These are phyloP conservation scores for Boletellus emodensis DNA, from an alignment of 768 basidiomycete genomes.

Conservation along the genomic window DNA sequence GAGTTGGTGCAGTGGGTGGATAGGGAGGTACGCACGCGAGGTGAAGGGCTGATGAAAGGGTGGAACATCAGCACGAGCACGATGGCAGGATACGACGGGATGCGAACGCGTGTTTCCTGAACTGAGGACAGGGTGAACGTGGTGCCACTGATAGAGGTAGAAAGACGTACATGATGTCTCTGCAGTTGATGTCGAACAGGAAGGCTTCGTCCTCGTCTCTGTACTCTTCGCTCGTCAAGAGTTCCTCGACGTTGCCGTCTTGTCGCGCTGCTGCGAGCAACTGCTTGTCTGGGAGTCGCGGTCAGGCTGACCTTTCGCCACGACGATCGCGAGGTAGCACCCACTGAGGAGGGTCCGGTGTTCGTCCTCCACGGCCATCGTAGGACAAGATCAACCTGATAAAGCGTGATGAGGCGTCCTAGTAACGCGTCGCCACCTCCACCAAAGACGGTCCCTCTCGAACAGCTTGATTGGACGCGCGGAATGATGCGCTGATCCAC, in stretches of 20 bases:
- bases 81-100: not conserved
- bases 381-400: not conserved
- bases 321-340: not conserved
- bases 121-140: constrained; percentile 11
- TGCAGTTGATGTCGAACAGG: constrained; percentile 31
- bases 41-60: constrained; percentile 24
- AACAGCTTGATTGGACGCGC: too few relatives aligned
- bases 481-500: not conserved
- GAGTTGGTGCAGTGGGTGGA: not conserved
- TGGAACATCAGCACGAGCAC: constrained; percentile 11
- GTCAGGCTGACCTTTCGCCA: not conserved
- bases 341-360: constrained; percentile 19
- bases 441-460: too few relatives aligned
- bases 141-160: not conserved
- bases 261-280: constrained; percentile 23
- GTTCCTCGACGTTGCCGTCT: constrained; percentile 24
- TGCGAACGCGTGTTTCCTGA: constrained; percentile 30
- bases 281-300: constrained; percentile 19
- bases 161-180: constrained; percentile 22
- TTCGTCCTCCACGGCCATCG: constrained; percentile 17
- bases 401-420: too few relatives aligned
- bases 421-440: too few relatives aligned
- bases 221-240: constrained; percentile 18
- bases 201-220: constrained; percentile 20
- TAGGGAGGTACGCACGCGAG: constrained; percentile 24